Evolutionary conservation across 139 green algal genomes (phyloP).

Genomic region (Bryopsis sp.): DNA sequence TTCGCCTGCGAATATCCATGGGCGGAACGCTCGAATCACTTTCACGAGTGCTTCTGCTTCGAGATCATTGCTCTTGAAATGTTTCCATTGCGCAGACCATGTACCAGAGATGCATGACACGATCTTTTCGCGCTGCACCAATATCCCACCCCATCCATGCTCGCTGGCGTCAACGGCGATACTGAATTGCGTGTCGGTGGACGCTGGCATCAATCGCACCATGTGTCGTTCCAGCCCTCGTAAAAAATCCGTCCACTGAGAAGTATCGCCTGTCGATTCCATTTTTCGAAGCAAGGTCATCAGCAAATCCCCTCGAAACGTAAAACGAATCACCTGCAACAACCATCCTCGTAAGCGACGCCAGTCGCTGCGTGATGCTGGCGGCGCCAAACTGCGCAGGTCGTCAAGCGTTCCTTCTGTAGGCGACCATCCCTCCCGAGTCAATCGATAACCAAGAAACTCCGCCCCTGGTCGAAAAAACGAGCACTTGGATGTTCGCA

Average conservation of each 20-base stretch:
- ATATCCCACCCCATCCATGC: background rate
- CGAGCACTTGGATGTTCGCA: background rate
- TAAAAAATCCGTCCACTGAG: background rate
- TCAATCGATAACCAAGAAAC: background rate
- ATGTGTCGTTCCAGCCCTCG: background rate
- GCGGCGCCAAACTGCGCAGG: background rate
- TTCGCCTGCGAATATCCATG: background rate
- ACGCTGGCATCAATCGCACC: background rate
- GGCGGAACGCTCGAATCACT: background rate
- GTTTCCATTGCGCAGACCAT: background rate
- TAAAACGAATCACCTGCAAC: constrained; percentile 5
- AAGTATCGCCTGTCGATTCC: background rate
- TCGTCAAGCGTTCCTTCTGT: background rate
- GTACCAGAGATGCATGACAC: constrained; percentile 2
- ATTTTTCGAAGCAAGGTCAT: background rate
- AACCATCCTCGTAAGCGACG: constrained; percentile 3
- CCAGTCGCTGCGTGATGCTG: background rate
- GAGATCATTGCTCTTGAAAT: constrained; percentile 10
- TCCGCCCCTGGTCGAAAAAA: background rate
- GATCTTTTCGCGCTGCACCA: background rate
- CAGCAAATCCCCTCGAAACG: background rate
- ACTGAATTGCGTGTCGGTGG: background rate
- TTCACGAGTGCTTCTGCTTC: constrained; percentile 5
- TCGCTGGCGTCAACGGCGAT: constrained; percentile 1
- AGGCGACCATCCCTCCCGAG: background rate